phyloP scores from a whole-genome alignment of 2,329 filamentous ascomycete genomes.

The Teratosphaeria pseudoeucalypti region DNA sequence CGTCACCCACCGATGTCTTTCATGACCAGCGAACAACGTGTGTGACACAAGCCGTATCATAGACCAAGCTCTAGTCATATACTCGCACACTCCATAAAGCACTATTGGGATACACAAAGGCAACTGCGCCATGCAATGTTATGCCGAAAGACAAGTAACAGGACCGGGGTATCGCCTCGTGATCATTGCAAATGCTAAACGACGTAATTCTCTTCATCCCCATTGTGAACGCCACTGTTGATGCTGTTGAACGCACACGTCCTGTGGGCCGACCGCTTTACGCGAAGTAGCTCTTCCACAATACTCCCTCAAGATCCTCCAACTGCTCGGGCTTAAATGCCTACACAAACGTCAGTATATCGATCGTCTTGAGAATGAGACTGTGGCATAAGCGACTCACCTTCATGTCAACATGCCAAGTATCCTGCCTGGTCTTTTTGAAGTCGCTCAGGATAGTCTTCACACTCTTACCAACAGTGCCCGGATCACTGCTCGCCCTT shows the following conservation, averaged over 20 bases:
- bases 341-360: conserved; percentile 29
- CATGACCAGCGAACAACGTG: background rate
- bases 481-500: conserved; percentile 76
- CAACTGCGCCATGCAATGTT: background rate
- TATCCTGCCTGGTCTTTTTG: conserved; percentile 98
- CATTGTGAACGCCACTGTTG: background rate
- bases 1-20: background rate
- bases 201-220: background rate
- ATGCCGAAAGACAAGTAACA: background rate
- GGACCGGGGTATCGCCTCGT: background rate
- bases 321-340: conserved; percentile 83
- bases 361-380: background rate
- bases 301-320: conserved; percentile 86
- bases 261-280: conserved; percentile 27
- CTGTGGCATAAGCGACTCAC: conserved; percentile 42
- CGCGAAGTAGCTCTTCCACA: conserved; percentile 99
- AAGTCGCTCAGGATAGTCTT: conserved; percentile 93
- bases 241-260: background rate
- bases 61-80: background rate
- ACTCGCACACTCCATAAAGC: background rate
- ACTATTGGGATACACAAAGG: background rate
- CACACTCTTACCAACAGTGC: conserved; percentile 88
- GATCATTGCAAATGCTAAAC: background rate
- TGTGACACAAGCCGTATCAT: background rate
- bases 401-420: conserved; percentile 96